These are phyloP conservation scores for Eucalyptus victrix DNA, from an alignment of 345 rosid genomes.

Conservation along the genomic window DNA sequence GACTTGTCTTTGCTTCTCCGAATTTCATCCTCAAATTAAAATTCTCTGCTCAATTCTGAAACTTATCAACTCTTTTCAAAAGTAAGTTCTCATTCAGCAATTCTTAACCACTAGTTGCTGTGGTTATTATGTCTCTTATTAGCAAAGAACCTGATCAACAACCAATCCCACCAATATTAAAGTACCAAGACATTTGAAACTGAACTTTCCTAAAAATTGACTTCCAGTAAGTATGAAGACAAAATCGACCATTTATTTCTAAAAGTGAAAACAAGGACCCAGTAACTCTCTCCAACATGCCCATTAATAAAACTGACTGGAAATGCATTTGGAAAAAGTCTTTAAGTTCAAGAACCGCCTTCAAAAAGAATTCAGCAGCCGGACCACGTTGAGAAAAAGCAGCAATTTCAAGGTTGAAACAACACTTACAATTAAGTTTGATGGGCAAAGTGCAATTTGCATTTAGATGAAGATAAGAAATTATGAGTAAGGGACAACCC, in stretches of 20 bases:
- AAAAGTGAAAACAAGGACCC: neutral
- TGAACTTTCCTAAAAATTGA: neutral
- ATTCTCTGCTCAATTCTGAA: neutral
- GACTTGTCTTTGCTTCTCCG: neutral
- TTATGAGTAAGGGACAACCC: neutral
- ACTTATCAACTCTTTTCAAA: neutral
- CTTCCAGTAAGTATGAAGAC: neutral
- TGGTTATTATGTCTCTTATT: neutral
- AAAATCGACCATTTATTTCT: neutral
- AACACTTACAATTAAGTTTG: neutral
- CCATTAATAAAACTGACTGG: neutral
- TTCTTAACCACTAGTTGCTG: neutral
- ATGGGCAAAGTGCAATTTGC: neutral
- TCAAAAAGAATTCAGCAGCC: neutral
- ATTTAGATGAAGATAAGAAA: neutral
- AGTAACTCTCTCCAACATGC: neutral
- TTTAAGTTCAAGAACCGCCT: neutral
- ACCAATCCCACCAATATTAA: neutral
- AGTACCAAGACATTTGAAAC: neutral
- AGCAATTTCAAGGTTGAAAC: neutral
- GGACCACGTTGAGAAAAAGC: neutral
- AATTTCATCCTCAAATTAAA: neutral
- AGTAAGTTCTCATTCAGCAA: neutral
- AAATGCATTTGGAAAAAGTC: neutral
- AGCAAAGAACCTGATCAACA: neutral